Evolutionary conservation across 2,329 filamentous ascomycete species (phyloP).

Genomic region (Trematosphaeria pertusa): DNA sequence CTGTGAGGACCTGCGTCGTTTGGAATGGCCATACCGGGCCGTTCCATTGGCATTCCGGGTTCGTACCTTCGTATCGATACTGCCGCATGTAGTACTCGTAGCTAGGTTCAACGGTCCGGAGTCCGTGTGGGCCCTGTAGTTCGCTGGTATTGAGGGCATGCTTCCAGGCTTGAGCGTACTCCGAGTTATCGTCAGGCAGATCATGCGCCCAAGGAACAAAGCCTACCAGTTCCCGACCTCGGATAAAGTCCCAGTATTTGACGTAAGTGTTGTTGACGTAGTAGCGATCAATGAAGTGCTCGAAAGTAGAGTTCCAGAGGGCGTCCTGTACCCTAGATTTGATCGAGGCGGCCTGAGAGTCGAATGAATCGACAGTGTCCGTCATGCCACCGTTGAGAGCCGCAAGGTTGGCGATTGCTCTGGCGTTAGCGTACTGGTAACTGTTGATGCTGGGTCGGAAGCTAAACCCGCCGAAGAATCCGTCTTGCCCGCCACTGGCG

Average conservation of each 20-base stretch:
- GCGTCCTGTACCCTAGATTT: constrained; percentile 48
- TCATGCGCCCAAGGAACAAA: constrained; percentile 54
- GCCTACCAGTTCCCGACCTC: constrained; percentile 54
- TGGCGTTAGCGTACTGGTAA: constrained; percentile 54
- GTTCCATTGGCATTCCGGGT: constrained; percentile 55
- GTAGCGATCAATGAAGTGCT: constrained; percentile 55
- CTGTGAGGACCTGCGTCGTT: constrained; percentile 50
- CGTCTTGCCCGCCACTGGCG: constrained; percentile 49
- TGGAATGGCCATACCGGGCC: constrained; percentile 56
- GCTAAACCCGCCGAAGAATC: constrained; percentile 50
- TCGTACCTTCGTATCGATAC: constrained; percentile 48
- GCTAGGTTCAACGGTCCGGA: constrained; percentile 53
- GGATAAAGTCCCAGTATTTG: constrained; percentile 50
- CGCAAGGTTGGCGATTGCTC: constrained; percentile 51
- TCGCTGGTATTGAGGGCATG: constrained; percentile 46
- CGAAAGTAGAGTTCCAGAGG: constrained; percentile 54
- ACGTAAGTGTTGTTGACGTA: constrained; percentile 50
- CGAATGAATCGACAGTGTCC: constrained; percentile 20
- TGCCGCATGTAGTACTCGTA: constrained; percentile 56
- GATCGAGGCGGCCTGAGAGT: constrained; percentile 40
- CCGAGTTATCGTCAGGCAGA: constrained; percentile 48
- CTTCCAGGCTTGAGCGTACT: constrained; percentile 48
- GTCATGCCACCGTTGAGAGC: constrained; percentile 31
- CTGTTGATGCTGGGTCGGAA: constrained; percentile 56
- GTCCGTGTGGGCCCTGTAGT: constrained; percentile 45